These are phyloP conservation scores for Hyaloscypha bicolor DNA, from an alignment of 495 filamentous ascomycete species.

Conservation along the genomic window DNA sequence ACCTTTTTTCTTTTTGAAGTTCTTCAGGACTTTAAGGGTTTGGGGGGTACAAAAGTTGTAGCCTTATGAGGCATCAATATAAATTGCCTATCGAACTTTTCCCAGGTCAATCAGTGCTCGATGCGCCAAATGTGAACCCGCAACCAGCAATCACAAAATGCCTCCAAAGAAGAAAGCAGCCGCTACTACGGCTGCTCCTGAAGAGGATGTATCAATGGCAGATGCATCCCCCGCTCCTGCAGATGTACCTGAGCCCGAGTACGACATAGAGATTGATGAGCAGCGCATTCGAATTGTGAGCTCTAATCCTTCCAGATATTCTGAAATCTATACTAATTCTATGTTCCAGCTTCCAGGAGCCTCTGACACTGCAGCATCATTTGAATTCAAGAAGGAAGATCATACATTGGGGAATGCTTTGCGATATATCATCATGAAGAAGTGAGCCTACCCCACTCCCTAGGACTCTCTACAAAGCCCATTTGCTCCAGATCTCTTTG, in stretches of 20 bases:
- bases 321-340: background rate
- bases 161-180: slow-evolving; percentile 24
- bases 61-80: slow-evolving; percentile 5
- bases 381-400: slow-evolving; percentile 89
- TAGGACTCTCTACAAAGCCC: background rate
- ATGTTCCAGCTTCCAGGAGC: slow-evolving; percentile 65
- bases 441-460: slow-evolving; percentile 53
- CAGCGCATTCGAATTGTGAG: slow-evolving; percentile 61
- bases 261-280: slow-evolving; percentile 48
- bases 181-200: slow-evolving; percentile 28
- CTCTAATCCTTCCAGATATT: slow-evolving; percentile 16
- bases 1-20: background rate
- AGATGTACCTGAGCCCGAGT: slow-evolving; percentile 28
- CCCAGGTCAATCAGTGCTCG: background rate
- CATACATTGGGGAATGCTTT: slow-evolving; percentile 95
- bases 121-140: slow-evolving; percentile 14
- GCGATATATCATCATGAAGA: slow-evolving; percentile 97
- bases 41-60: background rate
- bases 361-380: slow-evolving; percentile 67
- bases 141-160: slow-evolving; percentile 22
- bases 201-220: slow-evolving; percentile 57
- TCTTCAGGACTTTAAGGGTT: background rate
- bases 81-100: background rate
- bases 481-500: background rate
- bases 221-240: slow-evolving; percentile 47